Evolutionary conservation across 2,329 filamentous ascomycete species (phyloP), one percentile per base, ranked within the genome.

Genomic region (Ceratocystis albifundus): DNA sequence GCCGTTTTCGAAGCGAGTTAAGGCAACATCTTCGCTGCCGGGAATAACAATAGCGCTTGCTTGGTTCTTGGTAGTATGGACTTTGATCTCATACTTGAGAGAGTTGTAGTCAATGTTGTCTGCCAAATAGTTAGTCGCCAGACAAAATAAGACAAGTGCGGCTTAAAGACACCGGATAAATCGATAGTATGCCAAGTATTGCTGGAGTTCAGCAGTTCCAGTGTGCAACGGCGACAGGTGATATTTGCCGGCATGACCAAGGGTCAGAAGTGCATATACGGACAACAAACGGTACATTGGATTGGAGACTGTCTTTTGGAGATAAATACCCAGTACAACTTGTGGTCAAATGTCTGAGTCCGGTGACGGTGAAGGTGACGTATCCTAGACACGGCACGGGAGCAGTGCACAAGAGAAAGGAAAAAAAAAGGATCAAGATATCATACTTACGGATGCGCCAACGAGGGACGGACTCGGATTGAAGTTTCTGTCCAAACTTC

Each of bases 101-200:
- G 88, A 88, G 74, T 93, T 90, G 79, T 95, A 95, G 75, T 94
- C 90, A 75, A 95, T 85, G 75, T 95, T 94, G 74, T 92, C 87
- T 90, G 74, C 44, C 28, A 20, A n/a, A 59, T 48, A 28, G 64
- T 66, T 62, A 66, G 64, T 45, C 46, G 36, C 55, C 15, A 57
- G 36, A 41, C 28, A 50, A 46, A 65, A n/a, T 6, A 30, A 12
- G 55, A 8, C 22, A 20, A 17, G 50, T n/a, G 10, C 48, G 61
- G 48, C n/a, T 4, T 12, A 15, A 30, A 15, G 7, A 50, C n/a
- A 25, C 17, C n/a, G 3, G 48, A 22, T 50, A 50, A 50, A 50
- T 53, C 3, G 48, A 25, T 15, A 28, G 20, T 22, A 15, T 22
- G 17, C 48, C 48, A 53, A 1, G 15, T 53, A 22, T 12, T 6